Conservation (phyloP, 176 grass and related monocot species). For the Panicum miliaceum region DNA sequence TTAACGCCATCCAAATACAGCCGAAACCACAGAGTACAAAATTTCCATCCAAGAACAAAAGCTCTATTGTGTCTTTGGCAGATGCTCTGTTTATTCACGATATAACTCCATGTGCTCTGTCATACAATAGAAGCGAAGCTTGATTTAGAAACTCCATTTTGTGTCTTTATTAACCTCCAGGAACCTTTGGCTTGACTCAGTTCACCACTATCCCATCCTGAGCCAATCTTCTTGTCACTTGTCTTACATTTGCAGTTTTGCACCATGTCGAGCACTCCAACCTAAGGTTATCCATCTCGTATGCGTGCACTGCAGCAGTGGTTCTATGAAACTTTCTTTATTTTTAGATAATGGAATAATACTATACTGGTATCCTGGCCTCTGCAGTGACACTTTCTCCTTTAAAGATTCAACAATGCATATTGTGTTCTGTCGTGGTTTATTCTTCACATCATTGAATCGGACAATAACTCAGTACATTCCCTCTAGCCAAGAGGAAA, state of each 20-base stretch:
- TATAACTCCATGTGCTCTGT: neutral
- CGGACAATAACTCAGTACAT: neutral
- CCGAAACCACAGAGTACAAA: neutral
- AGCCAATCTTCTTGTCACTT: constrained; percentile 10
- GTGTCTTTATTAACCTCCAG: neutral
- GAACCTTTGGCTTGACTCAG: constrained; percentile 5
- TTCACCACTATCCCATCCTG: constrained; percentile 8
- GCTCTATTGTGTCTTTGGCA: neutral
- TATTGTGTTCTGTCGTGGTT: neutral
- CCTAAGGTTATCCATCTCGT: neutral
- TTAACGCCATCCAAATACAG: too few species aligned
- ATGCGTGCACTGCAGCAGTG: neutral
- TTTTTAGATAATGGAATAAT: neutral
- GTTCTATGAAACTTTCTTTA: neutral
- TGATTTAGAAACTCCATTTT: neutral
- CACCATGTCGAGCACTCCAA: neutral
- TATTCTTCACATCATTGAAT: constrained; percentile 22
- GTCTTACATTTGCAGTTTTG: constrained; percentile 11
- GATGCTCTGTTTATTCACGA: neutral
- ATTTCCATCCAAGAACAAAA: constrained; percentile 6
- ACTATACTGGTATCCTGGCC: neutral
- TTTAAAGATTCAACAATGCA: neutral
- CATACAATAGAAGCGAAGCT: neutral
- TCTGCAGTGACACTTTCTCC: constrained; percentile 6
- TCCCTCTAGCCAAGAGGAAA: constrained; percentile 13